A percentile compares a stretch with the other conserved stretches of the same genome.
These are phyloP conservation scores for Cystofilobasidium bisporidii DNA, from an alignment of 768 basidiomycete genomes.

Conservation along the genomic window DNA sequence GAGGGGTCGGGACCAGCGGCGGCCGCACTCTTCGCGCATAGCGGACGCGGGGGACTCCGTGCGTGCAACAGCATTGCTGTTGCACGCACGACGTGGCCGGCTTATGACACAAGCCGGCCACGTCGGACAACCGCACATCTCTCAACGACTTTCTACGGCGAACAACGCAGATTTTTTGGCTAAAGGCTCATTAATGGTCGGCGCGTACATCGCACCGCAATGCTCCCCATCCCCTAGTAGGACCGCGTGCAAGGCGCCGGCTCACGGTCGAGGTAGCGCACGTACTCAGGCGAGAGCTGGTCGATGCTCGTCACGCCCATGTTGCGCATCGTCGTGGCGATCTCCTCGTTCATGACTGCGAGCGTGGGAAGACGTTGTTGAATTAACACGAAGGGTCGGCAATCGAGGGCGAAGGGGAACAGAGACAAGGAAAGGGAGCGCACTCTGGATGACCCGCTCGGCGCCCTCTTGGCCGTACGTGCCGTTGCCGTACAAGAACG, in stretches of 20 bases:
- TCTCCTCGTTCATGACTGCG: slow-evolving; percentile 43
- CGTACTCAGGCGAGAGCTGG: slow-evolving; percentile 40
- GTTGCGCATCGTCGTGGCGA: slow-evolving; percentile 42
- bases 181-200: no score
- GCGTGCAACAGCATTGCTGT: no score
- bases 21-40: no score
- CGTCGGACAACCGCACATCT: no score
- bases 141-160: no score
- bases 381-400: no score
- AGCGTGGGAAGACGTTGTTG: slow-evolving; percentile 1
- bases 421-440: background rate
- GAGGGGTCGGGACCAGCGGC: no score
- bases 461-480: slow-evolving; percentile 42
- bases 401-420: background rate
- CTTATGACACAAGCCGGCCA: no score
- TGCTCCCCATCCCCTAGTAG: background rate
- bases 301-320: slow-evolving; percentile 41
- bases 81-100: no score
- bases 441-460: slow-evolving; percentile 34
- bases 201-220: no score
- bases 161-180: no score
- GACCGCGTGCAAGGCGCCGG: slow-evolving; percentile 1
- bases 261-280: slow-evolving; percentile 27
- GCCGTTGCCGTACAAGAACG: slow-evolving; percentile 41
- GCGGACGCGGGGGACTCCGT: no score